Evolutionary conservation across 495 filamentous ascomycete species (phyloP), one percentile per base, ranked within the genome.

Genomic region (Letharia lupina): DNA sequence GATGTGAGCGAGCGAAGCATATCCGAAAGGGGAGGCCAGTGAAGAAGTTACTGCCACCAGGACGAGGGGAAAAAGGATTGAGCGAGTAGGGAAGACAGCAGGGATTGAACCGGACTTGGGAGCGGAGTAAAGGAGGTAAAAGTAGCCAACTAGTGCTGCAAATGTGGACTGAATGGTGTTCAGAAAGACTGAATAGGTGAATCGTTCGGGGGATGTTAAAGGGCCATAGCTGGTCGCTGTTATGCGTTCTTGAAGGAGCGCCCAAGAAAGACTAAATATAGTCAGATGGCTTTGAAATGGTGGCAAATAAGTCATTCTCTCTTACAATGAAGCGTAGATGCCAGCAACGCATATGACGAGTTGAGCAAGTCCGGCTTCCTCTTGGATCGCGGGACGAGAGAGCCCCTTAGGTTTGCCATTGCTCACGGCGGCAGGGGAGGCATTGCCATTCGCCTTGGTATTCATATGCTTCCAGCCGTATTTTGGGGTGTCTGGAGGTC

Each of bases 301-400:
- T n/a, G 47, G 12, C 42, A 44, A 56, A 42, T 47, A 59, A 28
- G 58, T 56, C 12, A 39, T 16, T 10, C 13, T 47, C 56, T 78
- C 88, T 72, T 85, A 97, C 94, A 98, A 98, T 52, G 91, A 93
- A 45, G 86, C 89, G 73, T 98, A 98, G 68, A 98, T 98, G 60
- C 94, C 94, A 31, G 87, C 88, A 33, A 96, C 90, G 71, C 92
- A 95, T 65, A 96, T 84, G 56, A 90, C 75, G 60, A 98, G 85
- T 72, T 96, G 88, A 73, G 86, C 76, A 54, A 90, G 62, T 11
- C 84, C 83, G 13, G 84, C 78, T 65, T 77, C 71, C 71, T 79
- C 63, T 77, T 77, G 64, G 48, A 74, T 70, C 39, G 70, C 70
- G 35, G 75, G 70, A 33, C 71, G 73, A 35, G 66, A 48, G 35